Conservation (phyloP, 2,329 filamentous ascomycete genomes). For the Aurifilum marmelostoma region DNA sequence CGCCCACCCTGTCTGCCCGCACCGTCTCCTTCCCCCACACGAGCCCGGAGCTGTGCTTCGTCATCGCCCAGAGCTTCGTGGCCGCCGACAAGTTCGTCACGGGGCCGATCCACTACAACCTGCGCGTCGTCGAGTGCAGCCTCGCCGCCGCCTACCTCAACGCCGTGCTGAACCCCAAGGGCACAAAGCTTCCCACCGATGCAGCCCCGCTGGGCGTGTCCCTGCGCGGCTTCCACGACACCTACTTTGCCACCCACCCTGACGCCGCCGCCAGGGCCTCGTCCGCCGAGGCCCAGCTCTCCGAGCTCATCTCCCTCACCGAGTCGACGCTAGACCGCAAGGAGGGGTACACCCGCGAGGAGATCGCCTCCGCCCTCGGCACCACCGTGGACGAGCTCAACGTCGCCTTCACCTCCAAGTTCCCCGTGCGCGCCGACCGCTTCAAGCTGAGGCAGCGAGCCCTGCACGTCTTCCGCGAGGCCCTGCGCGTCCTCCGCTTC, state of each 20-base stretch:
- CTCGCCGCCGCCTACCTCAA: constrained; percentile 76
- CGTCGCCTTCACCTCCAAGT: constrained; percentile 78
- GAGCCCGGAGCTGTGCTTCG: constrained; percentile 81
- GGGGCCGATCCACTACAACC: constrained; percentile 92
- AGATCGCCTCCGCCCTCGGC: constrained; percentile 74
- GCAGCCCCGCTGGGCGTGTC: constrained; percentile 81
- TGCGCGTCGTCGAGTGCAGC: constrained; percentile 93
- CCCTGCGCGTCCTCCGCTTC: constrained; percentile 83
- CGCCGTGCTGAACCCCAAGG: constrained; percentile 58
- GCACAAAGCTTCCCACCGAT: constrained; percentile 71
- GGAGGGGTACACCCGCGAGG: constrained; percentile 85
- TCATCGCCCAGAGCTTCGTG: constrained; percentile 94
- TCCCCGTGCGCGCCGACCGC: constrained; percentile 82
- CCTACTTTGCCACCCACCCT: constrained; percentile 67
- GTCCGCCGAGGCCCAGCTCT: constrained; percentile 65
- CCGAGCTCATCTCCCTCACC: constrained; percentile 70
- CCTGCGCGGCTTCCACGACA: constrained; percentile 83
- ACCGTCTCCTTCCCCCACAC: constrained; percentile 83
- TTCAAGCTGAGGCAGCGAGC: constrained; percentile 90
- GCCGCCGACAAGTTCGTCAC: constrained; percentile 94
- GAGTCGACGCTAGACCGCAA: constrained; percentile 74
- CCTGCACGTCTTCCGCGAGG: constrained; percentile 88
- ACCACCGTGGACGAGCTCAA: constrained; percentile 74
- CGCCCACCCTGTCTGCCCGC: constrained; percentile 73
- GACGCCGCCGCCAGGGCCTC: constrained; percentile 42